Base-by-base conservation (phyloP, 2,329 filamentous ascomycete species). In the Fusarium armeniacum region DNA sequence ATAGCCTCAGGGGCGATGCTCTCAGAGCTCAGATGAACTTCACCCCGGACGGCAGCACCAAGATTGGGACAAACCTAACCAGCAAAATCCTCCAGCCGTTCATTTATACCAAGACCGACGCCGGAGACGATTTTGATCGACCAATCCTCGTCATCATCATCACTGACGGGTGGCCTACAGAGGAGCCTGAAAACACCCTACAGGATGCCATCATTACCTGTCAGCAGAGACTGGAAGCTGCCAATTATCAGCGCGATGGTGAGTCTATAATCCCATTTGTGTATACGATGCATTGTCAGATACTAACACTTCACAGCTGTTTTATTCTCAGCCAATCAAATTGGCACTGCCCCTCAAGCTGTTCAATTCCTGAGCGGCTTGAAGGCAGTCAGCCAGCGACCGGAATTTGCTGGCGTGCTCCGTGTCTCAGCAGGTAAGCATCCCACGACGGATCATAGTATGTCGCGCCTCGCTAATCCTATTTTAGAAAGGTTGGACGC, bases 291-390 rank as follows among this genome's bases (percentile, higher is more conserved):
- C 0, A 53, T 11, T 26, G 1, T 10, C 10, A 16, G 3, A n/a
- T 20, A 33, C 16, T 53, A 33, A 53, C 9, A 26, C 1, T 0
- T 16, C n/a, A 20, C n/a, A 53, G 50, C 36, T 33, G 50, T 53
- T 33, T 16, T 53, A 6, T 53, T 53, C 2, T 53, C 50, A 3
- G 38, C 38, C 38, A 53, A 53, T 20, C 50, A 53, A 11, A 53
- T 53, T 5, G 50, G 50, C 20, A 53, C 6, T 20, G 50, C 50
- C 5, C 28, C 50, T 1, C 6, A 53, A 26, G 50, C 50, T 26
- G 15, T 5, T 0, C 11, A 53, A 3, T 53, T 53, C 6, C 11
- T 53, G 7, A 53, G 36, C 16, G 12, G 18, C 1, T 20, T 53
- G 5, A 53, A 26, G 50, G 36, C 3, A 8, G 20, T 53, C 3